Evolutionary conservation across 2,329 filamentous ascomycete species (phyloP), one percentile per base, ranked within the genome.

Genomic region (Venturia aucupariae): DNA sequence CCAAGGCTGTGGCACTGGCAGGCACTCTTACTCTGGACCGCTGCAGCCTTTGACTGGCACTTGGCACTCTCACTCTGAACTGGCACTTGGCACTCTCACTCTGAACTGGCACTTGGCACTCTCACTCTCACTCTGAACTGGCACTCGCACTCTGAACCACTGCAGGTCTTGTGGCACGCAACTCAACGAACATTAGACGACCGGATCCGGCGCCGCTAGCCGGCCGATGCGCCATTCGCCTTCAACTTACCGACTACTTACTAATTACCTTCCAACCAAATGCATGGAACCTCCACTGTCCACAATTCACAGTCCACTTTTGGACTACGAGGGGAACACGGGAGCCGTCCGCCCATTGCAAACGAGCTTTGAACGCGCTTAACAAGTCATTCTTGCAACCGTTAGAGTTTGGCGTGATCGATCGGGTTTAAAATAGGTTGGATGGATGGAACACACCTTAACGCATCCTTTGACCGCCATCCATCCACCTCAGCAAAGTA

Each of bases 131-230:
- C n/a, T n/a, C n/a, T n/a, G n/a, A n/a, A n/a, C n/a, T n/a, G n/a
- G n/a, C n/a, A n/a, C n/a, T n/a, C n/a, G n/a, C n/a, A n/a, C n/a
- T 35, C 15, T 57, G 51, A 57, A 57, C 30, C 8, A 55, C 51
- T 55, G 51, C 51, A 55, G 13, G 51, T 35, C 24, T 35, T 55
- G 51, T 55, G 27, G 6, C n/a, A n/a, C n/a, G n/a, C n/a, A n/a
- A n/a, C n/a, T n/a, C n/a, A n/a, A n/a, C n/a, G n/a, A 35, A 35
- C 51, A 11, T 55, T 30, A 19, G 48, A 55, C 48, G 48, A 32
- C 48, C 30, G 48, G 48, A 54, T 54, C 48, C 48, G 48, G 48
- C 24, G 48, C 24, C 48, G 48, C 48, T 55, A 55, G 48, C 24
- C 48, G 48, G 48, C 30, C 48, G 24, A 55, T 35, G 48, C 48